phyloP scores from a whole-genome alignment of 1,139 yeast species.

The Arxiozyma heterogenica region DNA sequence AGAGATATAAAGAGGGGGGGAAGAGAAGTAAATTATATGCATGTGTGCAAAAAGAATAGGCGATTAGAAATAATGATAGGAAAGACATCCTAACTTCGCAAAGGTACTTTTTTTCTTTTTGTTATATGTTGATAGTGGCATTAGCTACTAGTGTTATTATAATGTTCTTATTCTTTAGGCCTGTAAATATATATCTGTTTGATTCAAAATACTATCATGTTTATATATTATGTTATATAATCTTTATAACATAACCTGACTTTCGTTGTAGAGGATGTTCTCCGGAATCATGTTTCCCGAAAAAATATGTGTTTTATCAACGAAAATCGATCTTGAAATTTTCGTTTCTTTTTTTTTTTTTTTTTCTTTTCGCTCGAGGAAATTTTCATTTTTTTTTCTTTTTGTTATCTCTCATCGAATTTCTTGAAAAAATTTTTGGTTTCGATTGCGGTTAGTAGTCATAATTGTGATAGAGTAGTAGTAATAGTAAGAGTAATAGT shows the following conservation, averaged over 20 bases:
- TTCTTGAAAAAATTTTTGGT: background rate
- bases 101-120: no score
- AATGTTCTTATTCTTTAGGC: background rate
- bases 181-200: background rate
- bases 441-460: background rate
- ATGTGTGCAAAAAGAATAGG: background rate
- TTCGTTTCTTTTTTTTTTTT: no score
- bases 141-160: background rate
- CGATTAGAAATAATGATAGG: background rate
- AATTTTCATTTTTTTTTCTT: no score
- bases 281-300: background rate
- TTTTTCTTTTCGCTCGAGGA: background rate
- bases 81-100: background rate
- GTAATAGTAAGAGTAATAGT: background rate
- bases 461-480: background rate
- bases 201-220: no score
- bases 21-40: background rate
- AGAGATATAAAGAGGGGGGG: background rate
- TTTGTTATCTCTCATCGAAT: background rate
- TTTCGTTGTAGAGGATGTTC: no score
- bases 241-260: background rate
- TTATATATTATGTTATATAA: no score
- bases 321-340: no score
- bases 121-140: background rate
- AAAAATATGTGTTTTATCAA: no score